Conservation (phyloP, 2,329 filamentous ascomycete genomes). For the Phaeosphaeria sp. region DNA sequence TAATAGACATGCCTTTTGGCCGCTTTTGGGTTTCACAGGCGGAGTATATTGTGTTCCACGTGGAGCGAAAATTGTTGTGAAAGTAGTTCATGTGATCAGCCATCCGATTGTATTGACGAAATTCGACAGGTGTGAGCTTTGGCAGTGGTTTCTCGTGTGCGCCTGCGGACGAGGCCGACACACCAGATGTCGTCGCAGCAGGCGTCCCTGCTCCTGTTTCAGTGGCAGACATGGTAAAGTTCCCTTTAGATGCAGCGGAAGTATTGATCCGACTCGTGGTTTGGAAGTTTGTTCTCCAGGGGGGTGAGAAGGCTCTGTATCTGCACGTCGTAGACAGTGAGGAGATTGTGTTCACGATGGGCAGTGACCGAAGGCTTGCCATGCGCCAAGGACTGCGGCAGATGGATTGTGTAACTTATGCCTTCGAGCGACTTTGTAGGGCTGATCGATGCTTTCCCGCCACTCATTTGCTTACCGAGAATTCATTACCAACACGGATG, state of each 20-base stretch:
- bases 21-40: slow-evolving; percentile 67
- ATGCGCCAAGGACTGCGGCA: not conserved
- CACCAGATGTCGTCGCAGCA: not conserved
- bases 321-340: not conserved
- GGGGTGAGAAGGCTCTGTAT: not conserved
- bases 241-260: not conserved
- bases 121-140: slow-evolving; percentile 70
- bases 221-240: not conserved
- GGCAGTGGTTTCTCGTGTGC: slow-evolving; percentile 56
- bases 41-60: slow-evolving; percentile 74
- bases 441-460: slow-evolving; percentile 5
- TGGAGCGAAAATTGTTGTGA: slow-evolving; percentile 46
- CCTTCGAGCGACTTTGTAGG: not conserved
- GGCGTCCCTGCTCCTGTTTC: not conserved
- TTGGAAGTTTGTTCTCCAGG: not conserved
- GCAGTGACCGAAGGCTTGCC: not conserved
- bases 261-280: not conserved
- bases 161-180: not conserved
- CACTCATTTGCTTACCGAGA: slow-evolving; percentile 23
- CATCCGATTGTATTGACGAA: slow-evolving; percentile 73
- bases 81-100: slow-evolving; percentile 78
- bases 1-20: slow-evolving; percentile 68
- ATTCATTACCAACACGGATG: slow-evolving; percentile 25
- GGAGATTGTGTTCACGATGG: not conserved
- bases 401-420: not conserved